A percentile compares a stretch with the other conserved stretches of the same genome.
phyloP scores from a whole-genome alignment of 2,329 filamentous ascomycete genomes.

The Ploettnerulaceae sp. region DNA sequence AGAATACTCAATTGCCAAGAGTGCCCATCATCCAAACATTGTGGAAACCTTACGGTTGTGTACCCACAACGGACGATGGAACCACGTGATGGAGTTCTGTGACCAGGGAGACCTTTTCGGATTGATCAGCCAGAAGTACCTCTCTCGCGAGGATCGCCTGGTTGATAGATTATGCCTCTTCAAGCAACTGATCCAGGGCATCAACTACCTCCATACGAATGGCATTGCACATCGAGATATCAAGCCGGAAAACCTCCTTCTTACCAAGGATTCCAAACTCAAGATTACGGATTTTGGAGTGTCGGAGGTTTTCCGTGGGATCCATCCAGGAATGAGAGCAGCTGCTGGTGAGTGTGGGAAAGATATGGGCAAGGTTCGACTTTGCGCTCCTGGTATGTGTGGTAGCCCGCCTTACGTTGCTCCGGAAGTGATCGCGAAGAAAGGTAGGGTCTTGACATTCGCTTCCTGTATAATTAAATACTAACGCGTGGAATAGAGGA shows the following conservation, averaged over 20 bases:
- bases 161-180: conserved; percentile 77
- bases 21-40: conserved; percentile 80
- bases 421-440: conserved; percentile 73
- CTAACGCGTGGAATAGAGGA: conserved; percentile 34
- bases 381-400: conserved; percentile 75
- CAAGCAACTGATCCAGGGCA: conserved; percentile 80
- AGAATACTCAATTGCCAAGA: conserved; percentile 83
- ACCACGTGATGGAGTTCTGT: conserved; percentile 93
- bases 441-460: conserved; percentile 36
- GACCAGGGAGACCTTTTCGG: conserved; percentile 74
- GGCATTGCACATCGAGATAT: conserved; percentile 89
- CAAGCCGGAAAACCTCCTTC: conserved; percentile 81
- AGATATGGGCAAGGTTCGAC: conserved; percentile 64
- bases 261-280: conserved; percentile 73
- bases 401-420: conserved; percentile 84
- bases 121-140: conserved; percentile 66
- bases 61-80: conserved; percentile 70
- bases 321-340: conserved; percentile 71
- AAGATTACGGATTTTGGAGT: conserved; percentile 93
- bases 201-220: conserved; percentile 75
- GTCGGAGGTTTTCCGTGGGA: conserved; percentile 77
- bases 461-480: neutral
- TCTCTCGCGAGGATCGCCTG: conserved; percentile 57
- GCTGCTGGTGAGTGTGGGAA: conserved; percentile 69
- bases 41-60: conserved; percentile 72